Evolutionary conservation across 1,284 basidiomycete genomes (phyloP).

Genomic region (Xerocomus nothofagi): DNA sequence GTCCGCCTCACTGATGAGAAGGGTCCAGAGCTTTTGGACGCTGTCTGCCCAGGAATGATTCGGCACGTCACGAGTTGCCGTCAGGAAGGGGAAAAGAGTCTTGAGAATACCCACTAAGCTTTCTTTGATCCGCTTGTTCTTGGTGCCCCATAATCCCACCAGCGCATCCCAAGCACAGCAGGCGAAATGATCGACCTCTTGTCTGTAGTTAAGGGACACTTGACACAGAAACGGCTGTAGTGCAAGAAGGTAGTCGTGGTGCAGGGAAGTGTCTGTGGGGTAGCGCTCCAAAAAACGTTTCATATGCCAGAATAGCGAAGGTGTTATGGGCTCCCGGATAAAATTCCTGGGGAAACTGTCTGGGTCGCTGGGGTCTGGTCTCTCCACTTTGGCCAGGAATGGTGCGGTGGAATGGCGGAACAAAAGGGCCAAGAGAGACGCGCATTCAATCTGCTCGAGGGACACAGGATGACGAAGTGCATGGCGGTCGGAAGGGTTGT

Average conservation of each 20-base stretch:
- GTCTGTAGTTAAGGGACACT: conserved; percentile 69
- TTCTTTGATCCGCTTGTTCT: conserved; percentile 68
- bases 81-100: conserved; percentile 71
- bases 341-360: conserved; percentile 24
- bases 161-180: conserved; percentile 62
- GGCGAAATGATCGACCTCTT: conserved; percentile 60
- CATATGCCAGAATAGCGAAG: conserved; percentile 63
- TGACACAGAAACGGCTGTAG: conserved; percentile 70
- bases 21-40: conserved; percentile 51
- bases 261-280: conserved; percentile 69
- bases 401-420: conserved; percentile 61
- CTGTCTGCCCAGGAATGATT: conserved; percentile 39
- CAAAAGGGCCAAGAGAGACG: conserved; percentile 65
- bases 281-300: conserved; percentile 66
- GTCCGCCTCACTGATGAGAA: conserved; percentile 62
- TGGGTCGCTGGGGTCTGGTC: conserved; percentile 20
- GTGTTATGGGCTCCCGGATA: conserved; percentile 35
- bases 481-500: conserved; percentile 16
- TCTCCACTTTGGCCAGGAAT: conserved; percentile 42
- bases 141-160: conserved; percentile 72
- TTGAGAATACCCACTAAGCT: conserved; percentile 67
- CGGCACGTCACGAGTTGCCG: conserved; percentile 30
- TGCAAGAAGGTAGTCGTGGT: conserved; percentile 69
- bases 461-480: conserved; percentile 40
- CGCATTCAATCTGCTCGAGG: conserved; percentile 69